Conservation (phyloP, 2,329 filamentous ascomycete species). For the Rhexocercosporidium sp. region DNA sequence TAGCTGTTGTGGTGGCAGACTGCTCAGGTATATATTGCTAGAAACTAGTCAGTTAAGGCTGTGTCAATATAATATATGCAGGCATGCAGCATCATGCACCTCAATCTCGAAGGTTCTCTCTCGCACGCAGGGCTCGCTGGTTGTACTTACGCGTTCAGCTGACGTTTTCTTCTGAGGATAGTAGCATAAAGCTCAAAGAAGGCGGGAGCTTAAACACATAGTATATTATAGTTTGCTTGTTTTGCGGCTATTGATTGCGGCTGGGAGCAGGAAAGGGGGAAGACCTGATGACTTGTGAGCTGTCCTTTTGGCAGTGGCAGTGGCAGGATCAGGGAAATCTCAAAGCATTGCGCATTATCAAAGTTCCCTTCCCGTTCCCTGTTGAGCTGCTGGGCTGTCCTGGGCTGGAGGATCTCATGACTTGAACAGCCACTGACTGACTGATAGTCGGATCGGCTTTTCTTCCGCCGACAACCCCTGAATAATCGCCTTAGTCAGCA, state of each 20-base stretch:
- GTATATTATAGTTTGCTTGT: neutral
- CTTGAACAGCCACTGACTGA: constrained; percentile 14
- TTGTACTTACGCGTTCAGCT: constrained; percentile 34
- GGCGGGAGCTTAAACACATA: constrained; percentile 23
- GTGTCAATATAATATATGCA: constrained; percentile 25
- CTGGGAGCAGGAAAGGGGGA: constrained; percentile 12
- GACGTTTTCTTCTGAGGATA: constrained; percentile 18
- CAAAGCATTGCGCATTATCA: constrained; percentile 20
- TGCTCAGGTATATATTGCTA: constrained; percentile 24
- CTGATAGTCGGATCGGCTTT: constrained; percentile 10
- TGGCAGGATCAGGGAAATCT: constrained; percentile 8
- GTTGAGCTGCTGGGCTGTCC: neutral
- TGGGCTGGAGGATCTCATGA: constrained; percentile 21
- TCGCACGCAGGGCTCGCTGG: neutral
- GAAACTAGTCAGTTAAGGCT: constrained; percentile 28
- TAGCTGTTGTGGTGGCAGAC: constrained; percentile 3
- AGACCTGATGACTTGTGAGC: constrained; percentile 26
- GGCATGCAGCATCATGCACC: constrained; percentile 25
- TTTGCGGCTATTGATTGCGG: constrained; percentile 12
- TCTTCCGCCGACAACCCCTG: constrained; percentile 9
- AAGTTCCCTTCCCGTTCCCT: constrained; percentile 13
- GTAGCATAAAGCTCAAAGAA: constrained; percentile 15
- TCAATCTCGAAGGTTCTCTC: constrained; percentile 28
- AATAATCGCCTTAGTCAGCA: constrained; percentile 5
- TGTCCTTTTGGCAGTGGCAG: constrained; percentile 21